Evolutionary conservation across 148 eudicot genomes (phyloP).

Genomic region (Polygonum aviculare): DNA sequence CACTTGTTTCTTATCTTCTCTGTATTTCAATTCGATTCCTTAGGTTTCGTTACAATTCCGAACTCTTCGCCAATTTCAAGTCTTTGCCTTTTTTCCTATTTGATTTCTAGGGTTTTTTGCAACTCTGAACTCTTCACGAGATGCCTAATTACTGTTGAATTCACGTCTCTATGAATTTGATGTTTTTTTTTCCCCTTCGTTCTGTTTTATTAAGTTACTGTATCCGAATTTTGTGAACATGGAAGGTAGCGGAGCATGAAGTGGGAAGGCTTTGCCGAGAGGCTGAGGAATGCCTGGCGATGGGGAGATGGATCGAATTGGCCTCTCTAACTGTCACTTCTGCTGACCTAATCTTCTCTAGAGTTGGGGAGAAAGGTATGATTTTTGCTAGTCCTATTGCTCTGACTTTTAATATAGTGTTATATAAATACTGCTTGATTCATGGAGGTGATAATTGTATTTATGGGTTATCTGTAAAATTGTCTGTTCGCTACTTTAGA

Average conservation of each 20-base stretch:
- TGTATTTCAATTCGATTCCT: not conserved
- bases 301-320: constrained; percentile 72
- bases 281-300: constrained; percentile 68
- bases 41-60: not conserved
- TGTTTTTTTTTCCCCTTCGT: not conserved
- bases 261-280: constrained; percentile 61
- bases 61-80: not conserved
- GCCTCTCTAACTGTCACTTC: constrained; percentile 70
- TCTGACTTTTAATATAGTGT: not conserved
- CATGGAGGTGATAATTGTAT: not conserved
- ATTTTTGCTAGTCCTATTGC: not conserved
- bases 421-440: not conserved
- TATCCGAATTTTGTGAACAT: not conserved
- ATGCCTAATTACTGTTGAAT: not conserved
- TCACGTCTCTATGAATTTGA: not conserved
- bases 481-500: constrained; percentile 28
- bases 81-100: not conserved
- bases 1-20: too few species aligned
- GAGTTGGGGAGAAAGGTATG: constrained; percentile 76
- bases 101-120: not conserved
- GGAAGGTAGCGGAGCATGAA: constrained; percentile 66
- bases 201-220: not conserved
- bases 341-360: constrained; percentile 74
- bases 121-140: not conserved
- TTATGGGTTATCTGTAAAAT: not conserved